Base-by-base conservation (phyloP, 2,329 filamentous ascomycete species). In the Cordyceps cicadae region DNA sequence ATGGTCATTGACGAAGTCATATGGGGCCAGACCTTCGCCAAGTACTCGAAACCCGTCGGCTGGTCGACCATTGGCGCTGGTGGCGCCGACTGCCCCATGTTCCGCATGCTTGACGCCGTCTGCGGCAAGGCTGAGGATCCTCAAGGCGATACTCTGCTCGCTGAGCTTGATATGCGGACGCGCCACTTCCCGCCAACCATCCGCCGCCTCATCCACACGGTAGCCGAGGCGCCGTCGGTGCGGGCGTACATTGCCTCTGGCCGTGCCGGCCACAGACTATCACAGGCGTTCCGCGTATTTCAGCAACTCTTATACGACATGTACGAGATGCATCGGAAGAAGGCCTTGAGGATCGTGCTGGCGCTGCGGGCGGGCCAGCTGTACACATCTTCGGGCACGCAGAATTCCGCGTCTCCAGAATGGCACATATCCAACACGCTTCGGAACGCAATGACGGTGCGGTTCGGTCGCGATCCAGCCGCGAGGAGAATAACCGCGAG, bases 11-110 rank as follows among this genome's bases (percentile, higher is more conserved):
- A 55, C 24, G 53, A 55, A 9, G 41, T 55, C 17, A 19, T 55
- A n/a, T 55, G 53, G 53, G 53, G 53, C 3, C 53, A 55, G 39
- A 55, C 53, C 5, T 55, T 55, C 21, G 53, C 53, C 53, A 55
- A 45, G n/a, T 55, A 32, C 39, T 55, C 53, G 14, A 55, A 55
- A 26, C 53, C 53, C 0, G 53, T 55, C 34, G 53, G 53, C 12
- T 26, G 19, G 17, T 46, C 24, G 1, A 55, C 53, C 19, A 46
- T 55, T 5, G 53, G 53, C 15, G 53, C 53, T 11, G 53, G 53
- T 29, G 53, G 53, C 53, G 53, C 53, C n/a, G 53, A 55, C 53
- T 55, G 53, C 15, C 53, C 53, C 53, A 46, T 55, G 53, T 55
- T 55, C 26, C 53, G 39, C 14, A 55, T 55, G 41, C 12, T 55